phyloP scores from a whole-genome alignment of 192 early-diverging fungal genomes.

The Umbelopsis sp. region DNA sequence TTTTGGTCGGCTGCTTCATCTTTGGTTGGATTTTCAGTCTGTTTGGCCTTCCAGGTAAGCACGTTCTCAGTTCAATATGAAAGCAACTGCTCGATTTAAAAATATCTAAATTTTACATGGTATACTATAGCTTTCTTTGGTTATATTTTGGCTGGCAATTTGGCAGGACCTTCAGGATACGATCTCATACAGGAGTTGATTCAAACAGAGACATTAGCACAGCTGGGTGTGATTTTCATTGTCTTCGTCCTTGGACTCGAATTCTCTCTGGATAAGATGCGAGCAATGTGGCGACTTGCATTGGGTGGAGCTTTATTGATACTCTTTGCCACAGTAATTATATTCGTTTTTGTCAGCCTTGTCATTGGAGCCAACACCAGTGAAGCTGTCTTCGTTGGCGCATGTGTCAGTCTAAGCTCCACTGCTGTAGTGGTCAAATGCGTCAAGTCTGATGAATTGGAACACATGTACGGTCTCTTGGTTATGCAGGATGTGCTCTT shows the following conservation, averaged over 20 bases:
- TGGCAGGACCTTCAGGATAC: slow-evolving; percentile 49
- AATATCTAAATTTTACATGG: slow-evolving; percentile 19
- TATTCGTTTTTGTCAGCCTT: slow-evolving; percentile 42
- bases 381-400: slow-evolving; percentile 53
- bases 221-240: slow-evolving; percentile 59
- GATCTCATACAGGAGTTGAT: slow-evolving; percentile 56
- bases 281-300: slow-evolving; percentile 51
- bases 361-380: slow-evolving; percentile 37
- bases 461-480: slow-evolving; percentile 54
- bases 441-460: slow-evolving; percentile 47
- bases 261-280: slow-evolving; percentile 57
- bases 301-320: slow-evolving; percentile 50
- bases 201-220: slow-evolving; percentile 57
- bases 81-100: neutral
- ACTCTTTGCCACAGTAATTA: slow-evolving; percentile 41
- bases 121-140: slow-evolving; percentile 55
- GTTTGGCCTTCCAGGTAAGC: slow-evolving; percentile 44
- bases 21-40: slow-evolving; percentile 43
- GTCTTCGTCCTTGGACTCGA: slow-evolving; percentile 63
- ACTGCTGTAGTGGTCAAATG: slow-evolving; percentile 57
- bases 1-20: slow-evolving; percentile 41
- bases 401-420: slow-evolving; percentile 50
- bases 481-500: slow-evolving; percentile 61
- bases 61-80: neutral
- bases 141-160: slow-evolving; percentile 54